Conservation (phyloP, 805 yeast genomes). For the Candida fluviatilis region DNA sequence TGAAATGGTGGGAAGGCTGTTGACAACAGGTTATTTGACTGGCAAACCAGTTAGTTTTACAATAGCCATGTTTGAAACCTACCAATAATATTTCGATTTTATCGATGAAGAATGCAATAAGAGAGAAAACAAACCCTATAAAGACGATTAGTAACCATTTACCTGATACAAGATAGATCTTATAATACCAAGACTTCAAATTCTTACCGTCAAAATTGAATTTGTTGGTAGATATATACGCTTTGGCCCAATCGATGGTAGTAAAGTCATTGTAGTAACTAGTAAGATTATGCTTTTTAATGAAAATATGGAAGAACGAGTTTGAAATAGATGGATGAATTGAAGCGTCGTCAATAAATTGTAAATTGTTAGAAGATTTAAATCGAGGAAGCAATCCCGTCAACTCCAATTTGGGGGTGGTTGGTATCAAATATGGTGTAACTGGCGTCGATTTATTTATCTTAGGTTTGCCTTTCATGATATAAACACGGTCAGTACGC, state of each 20-base stretch:
- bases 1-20: not conserved
- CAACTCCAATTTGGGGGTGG: slow-evolving; percentile 2
- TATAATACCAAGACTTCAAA: slow-evolving; percentile 19
- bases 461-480: slow-evolving; percentile 1
- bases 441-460: slow-evolving; percentile 4
- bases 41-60: slow-evolving; percentile 41
- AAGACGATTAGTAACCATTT: slow-evolving; percentile 49
- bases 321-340: slow-evolving; percentile 5
- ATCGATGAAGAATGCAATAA: slow-evolving; percentile 49
- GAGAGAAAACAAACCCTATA: slow-evolving; percentile 42
- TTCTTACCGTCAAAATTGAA: slow-evolving; percentile 36
- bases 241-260: slow-evolving; percentile 57
- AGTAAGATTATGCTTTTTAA: slow-evolving; percentile 4
- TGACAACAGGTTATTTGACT: slow-evolving; percentile 42
- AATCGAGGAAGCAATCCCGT: slow-evolving; percentile 1
- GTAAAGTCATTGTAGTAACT: slow-evolving; percentile 57
- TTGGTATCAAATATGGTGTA: slow-evolving; percentile 3
- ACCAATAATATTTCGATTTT: slow-evolving; percentile 43
- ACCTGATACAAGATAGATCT: slow-evolving; percentile 33
- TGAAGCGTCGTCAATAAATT: slow-evolving; percentile 1
- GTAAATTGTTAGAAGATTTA: slow-evolving; percentile 4
- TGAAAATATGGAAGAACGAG: not conserved
- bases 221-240: slow-evolving; percentile 40
- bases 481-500: too few species aligned
- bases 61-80: slow-evolving; percentile 51